Conservation (phyloP, 2,329 filamentous ascomycete genomes). For the Fonsecaea nubica region DNA sequence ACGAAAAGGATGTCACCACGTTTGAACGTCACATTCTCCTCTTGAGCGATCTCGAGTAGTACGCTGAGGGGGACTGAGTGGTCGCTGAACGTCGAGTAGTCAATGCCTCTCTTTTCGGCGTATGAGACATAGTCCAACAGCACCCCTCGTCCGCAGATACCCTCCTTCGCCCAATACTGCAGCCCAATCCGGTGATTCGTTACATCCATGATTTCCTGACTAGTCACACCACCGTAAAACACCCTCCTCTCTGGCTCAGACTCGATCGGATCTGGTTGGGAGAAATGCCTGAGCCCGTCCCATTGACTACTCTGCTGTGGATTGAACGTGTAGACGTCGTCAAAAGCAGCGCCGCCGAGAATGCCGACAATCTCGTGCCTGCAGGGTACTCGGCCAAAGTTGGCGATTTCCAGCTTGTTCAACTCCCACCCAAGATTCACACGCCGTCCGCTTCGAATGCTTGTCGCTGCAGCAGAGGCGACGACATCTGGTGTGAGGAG, state of each 20-base stretch:
- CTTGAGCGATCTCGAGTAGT: constrained; percentile 50
- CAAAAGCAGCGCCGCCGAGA: constrained; percentile 46
- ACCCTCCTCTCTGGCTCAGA: constrained; percentile 17
- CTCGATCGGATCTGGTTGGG: constrained; percentile 23
- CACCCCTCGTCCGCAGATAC: constrained; percentile 55
- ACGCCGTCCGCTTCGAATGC: constrained; percentile 60
- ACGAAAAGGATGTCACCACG: constrained; percentile 62
- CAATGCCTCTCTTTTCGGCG: constrained; percentile 48
- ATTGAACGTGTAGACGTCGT: constrained; percentile 56
- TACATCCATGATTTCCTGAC: constrained; percentile 30
- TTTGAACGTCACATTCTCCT: constrained; percentile 54
- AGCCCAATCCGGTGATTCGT: constrained; percentile 43
- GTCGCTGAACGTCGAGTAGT: constrained; percentile 49
- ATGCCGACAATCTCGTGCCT: constrained; percentile 59
- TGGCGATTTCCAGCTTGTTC: constrained; percentile 62
- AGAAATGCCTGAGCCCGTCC: constrained; percentile 52
- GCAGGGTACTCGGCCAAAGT: constrained; percentile 59
- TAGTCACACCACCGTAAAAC: constrained; percentile 33
- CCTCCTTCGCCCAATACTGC: constrained; percentile 51
- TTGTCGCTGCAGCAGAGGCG: constrained; percentile 55
- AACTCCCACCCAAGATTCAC: constrained; percentile 63
- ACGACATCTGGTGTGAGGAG: constrained; percentile 62
- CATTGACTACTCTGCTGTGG: constrained; percentile 57
- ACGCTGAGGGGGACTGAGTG: constrained; percentile 52
- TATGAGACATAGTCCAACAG: constrained; percentile 55